Evolutionary conservation across 495 filamentous ascomycete genomes (phyloP).

Genomic region (Pyrenopolyporus hunteri): DNA sequence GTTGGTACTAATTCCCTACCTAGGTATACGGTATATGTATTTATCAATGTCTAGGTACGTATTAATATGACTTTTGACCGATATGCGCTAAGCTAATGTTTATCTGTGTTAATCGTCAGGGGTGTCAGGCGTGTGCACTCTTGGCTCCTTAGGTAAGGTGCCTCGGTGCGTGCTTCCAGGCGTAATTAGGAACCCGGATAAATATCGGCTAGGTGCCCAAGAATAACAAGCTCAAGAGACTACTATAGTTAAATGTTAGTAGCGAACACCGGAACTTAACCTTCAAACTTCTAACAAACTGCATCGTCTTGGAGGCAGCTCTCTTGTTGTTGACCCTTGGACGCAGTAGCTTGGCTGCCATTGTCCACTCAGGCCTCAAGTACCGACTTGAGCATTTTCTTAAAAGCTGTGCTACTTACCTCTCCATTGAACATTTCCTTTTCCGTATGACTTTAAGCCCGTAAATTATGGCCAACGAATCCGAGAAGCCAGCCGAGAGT

Average conservation of each 20-base stretch:
- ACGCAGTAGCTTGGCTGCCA: constrained; percentile 8
- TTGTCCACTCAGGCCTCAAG: constrained; percentile 9
- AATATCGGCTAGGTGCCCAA: not conserved
- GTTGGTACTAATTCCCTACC: no score
- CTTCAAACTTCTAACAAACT: constrained; percentile 3
- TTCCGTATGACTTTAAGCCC: not conserved
- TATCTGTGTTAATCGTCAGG: no score
- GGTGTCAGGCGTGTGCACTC: no score
- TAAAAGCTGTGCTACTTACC: not conserved
- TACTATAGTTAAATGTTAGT: not conserved
- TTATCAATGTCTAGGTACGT: no score
- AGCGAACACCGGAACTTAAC: not conserved
- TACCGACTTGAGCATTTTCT: not conserved
- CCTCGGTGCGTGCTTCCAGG: no score
- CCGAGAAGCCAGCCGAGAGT: constrained; percentile 33
- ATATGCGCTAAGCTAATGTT: no score
- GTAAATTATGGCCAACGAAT: constrained; percentile 30
- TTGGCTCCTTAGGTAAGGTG: no score
- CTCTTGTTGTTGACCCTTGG: not conserved
- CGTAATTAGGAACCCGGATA: not conserved
- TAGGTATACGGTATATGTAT: not conserved
- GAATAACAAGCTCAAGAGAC: no score
- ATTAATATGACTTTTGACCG: no score
- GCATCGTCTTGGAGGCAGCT: constrained; percentile 3
- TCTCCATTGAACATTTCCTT: not conserved